phyloP scores from a whole-genome alignment of 1,284 basidiomycete species.

The Puccinia novopanici region DNA sequence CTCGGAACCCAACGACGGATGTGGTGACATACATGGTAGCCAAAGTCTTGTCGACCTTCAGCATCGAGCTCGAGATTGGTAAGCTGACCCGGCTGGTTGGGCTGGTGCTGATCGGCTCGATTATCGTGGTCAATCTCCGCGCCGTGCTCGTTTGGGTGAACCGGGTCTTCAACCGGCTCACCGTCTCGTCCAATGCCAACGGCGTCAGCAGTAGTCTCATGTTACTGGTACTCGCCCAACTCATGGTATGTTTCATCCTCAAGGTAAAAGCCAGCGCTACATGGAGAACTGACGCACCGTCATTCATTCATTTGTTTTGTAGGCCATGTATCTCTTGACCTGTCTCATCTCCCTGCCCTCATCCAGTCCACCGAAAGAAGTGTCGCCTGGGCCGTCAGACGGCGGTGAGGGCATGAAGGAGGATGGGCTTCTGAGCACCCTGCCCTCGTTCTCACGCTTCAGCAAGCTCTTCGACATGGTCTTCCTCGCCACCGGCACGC shows the following conservation, averaged over 20 bases:
- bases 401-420: constrained; percentile 48
- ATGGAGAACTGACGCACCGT: not conserved
- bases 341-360: constrained; percentile 61
- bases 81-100: constrained; percentile 60
- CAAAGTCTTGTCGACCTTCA: constrained; percentile 57
- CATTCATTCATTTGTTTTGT: not conserved
- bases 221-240: constrained; percentile 60
- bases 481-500: constrained; percentile 59
- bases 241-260: constrained; percentile 56
- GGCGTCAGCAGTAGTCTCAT: constrained; percentile 56
- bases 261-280: not conserved
- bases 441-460: constrained; percentile 61
- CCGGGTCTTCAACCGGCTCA: constrained; percentile 59
- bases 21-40: constrained; percentile 56
- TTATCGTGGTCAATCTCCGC: constrained; percentile 60
- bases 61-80: constrained; percentile 59
- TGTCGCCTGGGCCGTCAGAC: not conserved
- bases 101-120: constrained; percentile 59
- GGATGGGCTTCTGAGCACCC: constrained; percentile 57
- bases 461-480: constrained; percentile 60
- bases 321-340: constrained; percentile 61
- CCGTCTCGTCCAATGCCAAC: constrained; percentile 55
- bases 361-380: constrained; percentile 50
- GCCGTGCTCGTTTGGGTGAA: constrained; percentile 60
- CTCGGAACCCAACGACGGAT: constrained; percentile 52